Evolutionary conservation across 768 basidiomycete genomes (phyloP).

Genomic region (Collybia sp.): DNA sequence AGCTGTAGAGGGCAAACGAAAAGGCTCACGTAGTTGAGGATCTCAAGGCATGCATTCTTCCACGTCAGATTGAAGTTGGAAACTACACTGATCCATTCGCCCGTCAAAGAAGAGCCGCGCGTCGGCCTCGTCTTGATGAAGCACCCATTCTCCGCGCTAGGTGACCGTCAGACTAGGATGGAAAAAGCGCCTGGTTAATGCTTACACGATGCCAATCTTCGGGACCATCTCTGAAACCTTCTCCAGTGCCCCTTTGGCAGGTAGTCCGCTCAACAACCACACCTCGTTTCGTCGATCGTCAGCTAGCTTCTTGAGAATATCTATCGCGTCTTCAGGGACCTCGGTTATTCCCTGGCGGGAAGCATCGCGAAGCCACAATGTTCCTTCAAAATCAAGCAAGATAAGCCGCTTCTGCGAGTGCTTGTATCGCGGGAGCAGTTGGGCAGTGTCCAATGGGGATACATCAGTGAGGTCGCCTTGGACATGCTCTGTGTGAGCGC

Average conservation of each 20-base stretch:
- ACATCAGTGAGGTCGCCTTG: constrained; percentile 29
- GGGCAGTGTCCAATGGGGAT: constrained; percentile 28
- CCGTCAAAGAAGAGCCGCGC: constrained; percentile 11
- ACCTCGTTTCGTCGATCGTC: constrained; percentile 70
- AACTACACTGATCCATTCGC: constrained; percentile 78
- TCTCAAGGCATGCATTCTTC: constrained; percentile 79
- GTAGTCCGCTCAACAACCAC: constrained; percentile 77
- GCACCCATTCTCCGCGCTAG: constrained; percentile 83
- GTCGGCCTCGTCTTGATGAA: constrained; percentile 57
- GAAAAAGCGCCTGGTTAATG: constrained; percentile 9
- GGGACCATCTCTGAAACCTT: constrained; percentile 56
- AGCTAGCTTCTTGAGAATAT: constrained; percentile 50
- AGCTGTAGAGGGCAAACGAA: neutral
- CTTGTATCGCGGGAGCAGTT: constrained; percentile 64
- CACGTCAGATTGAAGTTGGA: constrained; percentile 73
- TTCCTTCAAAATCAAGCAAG: constrained; percentile 76
- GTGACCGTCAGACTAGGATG: neutral
- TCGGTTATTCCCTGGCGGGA: constrained; percentile 36
- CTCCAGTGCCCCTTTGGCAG: constrained; percentile 59
- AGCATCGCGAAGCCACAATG: constrained; percentile 66
- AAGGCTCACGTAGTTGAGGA: constrained; percentile 71
- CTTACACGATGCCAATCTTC: constrained; percentile 72
- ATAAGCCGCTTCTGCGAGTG: constrained; percentile 63
- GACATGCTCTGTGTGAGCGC: constrained; percentile 67
- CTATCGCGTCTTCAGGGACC: constrained; percentile 37